Percentiles rank a stretch among this genome's conserved stretches.
phyloP scores from a whole-genome alignment of 306 rosid genomes.

The Acacia confusa region DNA sequence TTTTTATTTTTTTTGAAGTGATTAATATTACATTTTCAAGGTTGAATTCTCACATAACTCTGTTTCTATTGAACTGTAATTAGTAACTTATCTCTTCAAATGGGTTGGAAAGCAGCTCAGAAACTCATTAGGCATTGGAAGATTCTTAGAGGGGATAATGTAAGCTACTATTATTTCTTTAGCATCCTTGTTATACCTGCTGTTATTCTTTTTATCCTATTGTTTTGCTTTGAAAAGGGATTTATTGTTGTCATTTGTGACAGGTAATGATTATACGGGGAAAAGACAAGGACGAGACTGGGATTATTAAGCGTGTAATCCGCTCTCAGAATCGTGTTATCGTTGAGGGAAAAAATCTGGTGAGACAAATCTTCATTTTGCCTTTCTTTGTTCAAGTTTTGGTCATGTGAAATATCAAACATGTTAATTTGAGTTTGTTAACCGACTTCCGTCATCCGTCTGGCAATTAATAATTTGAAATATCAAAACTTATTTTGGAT shows the following conservation, averaged over 20 bases:
- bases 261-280: slow-evolving; percentile 94
- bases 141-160: slow-evolving; percentile 87
- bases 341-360: slow-evolving; percentile 95
- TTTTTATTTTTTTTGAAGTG: not conserved
- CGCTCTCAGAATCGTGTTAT: slow-evolving; percentile 92
- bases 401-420: not conserved
- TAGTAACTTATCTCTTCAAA: slow-evolving; percentile 22
- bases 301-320: slow-evolving; percentile 78
- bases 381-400: not conserved
- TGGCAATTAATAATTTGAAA: not conserved
- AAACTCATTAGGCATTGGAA: slow-evolving; percentile 92
- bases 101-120: slow-evolving; percentile 99
- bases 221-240: not conserved
- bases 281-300: slow-evolving; percentile 84
- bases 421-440: not conserved
- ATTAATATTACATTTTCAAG: not conserved
- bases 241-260: not conserved
- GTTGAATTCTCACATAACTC: not conserved
- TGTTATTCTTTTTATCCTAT: not conserved
- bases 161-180: slow-evolving; percentile 28
- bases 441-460: not conserved
- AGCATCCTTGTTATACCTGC: not conserved
- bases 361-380: slow-evolving; percentile 21
- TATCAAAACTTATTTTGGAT: not conserved
- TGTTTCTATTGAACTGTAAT: not conserved